Conservation (phyloP, 345 rosid genomes). For the Garcia nutans region DNA sequence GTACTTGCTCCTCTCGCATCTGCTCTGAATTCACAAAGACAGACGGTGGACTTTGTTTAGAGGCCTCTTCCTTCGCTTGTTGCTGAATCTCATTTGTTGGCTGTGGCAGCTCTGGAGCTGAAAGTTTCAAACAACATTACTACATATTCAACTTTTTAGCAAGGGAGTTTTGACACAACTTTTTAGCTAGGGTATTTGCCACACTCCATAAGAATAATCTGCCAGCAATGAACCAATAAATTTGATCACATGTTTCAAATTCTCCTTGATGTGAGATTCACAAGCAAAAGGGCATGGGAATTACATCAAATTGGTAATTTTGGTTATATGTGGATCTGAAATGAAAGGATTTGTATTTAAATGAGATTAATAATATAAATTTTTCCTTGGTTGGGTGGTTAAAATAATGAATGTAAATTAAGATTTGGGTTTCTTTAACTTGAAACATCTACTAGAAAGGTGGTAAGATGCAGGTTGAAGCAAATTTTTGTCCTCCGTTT, state of each 20-base stretch:
- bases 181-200: neutral
- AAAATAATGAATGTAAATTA: neutral
- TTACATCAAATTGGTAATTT: neutral
- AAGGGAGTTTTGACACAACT: neutral
- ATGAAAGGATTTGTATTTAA: neutral
- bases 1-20: conserved; percentile 85
- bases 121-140: conserved; percentile 2
- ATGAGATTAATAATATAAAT: neutral
- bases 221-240: neutral
- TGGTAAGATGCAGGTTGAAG: neutral
- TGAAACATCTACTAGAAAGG: neutral
- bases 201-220: neutral
- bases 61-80: conserved; percentile 42
- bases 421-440: neutral
- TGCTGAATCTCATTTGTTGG: conserved; percentile 49
- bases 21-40: conserved; percentile 91
- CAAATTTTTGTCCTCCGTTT: neutral
- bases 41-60: conserved; percentile 49
- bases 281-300: neutral
- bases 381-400: neutral
- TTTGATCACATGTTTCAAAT: neutral
- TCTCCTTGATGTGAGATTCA: neutral
- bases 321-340: neutral
- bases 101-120: conserved; percentile 45
- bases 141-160: neutral